Percentiles rank a stretch among this genome's conserved stretches.
phyloP scores from a whole-genome alignment of 1,139 yeast species.

The Eremothecium cymbalariae region DNA sequence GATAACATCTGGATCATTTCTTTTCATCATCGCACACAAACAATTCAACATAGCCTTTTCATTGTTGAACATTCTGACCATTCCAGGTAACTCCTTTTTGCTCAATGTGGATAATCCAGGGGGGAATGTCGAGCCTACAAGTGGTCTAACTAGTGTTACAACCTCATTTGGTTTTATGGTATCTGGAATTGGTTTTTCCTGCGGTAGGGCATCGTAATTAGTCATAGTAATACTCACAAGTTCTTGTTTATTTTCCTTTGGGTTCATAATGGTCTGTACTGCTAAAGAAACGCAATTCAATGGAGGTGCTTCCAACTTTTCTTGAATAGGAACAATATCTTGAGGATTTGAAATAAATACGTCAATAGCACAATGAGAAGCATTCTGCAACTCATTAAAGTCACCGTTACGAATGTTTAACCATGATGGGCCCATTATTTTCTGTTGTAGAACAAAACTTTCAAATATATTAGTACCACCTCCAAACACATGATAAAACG shows the following conservation, averaged over 20 bases:
- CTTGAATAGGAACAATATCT: conserved; percentile 44
- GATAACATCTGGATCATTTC: conserved; percentile 80
- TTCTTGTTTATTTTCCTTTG: conserved; percentile 70
- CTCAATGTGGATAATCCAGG: conserved; percentile 27
- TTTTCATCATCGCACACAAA: conserved; percentile 62
- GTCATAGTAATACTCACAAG: conserved; percentile 77
- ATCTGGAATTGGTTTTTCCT: conserved; percentile 61
- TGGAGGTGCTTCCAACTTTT: conserved; percentile 46
- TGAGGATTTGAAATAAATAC: conserved; percentile 48
- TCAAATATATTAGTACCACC: conserved; percentile 69
- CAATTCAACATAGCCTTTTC: conserved; percentile 70
- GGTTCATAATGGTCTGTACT: conserved; percentile 71
- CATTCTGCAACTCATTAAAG: conserved; percentile 50
- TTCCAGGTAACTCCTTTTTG: conserved; percentile 28
- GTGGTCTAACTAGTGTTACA: conserved; percentile 69
- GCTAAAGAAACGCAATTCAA: conserved; percentile 68
- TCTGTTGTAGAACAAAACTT: conserved; percentile 71
- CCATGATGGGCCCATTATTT: conserved; percentile 98
- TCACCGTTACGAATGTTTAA: conserved; percentile 59
- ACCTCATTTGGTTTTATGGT: conserved; percentile 47
- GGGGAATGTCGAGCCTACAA: conserved; percentile 57
- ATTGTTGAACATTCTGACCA: conserved; percentile 51
- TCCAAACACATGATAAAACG: conserved; percentile 78
- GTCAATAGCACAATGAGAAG: conserved; percentile 79
- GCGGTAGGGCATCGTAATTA: conserved; percentile 55